Conservation (phyloP, 176 grass and related monocot species). For the Microstegium vimineum region DNA sequence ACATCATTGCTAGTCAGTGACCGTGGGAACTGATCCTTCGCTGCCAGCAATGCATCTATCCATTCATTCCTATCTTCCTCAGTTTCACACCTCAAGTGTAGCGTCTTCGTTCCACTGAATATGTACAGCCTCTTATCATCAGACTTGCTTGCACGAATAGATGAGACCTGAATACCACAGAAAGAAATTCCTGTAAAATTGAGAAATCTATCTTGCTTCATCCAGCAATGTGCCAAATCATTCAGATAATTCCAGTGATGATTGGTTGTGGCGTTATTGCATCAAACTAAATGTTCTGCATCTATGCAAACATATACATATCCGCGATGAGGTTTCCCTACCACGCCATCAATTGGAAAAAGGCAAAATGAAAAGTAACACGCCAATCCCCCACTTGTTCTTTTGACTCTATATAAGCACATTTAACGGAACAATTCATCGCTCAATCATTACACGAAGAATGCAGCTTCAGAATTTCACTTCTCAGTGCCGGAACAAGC, state of each 20-base stretch:
- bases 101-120: constrained; percentile 88
- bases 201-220: constrained; percentile 9
- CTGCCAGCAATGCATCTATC: constrained; percentile 64
- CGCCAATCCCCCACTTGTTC: background rate
- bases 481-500: constrained; percentile 4
- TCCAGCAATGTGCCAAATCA: constrained; percentile 16
- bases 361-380: background rate
- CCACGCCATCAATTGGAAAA: constrained; percentile 23
- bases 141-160: constrained; percentile 90
- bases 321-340: background rate
- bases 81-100: constrained; percentile 82
- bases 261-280: background rate
- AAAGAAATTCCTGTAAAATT: constrained; percentile 4
- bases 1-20: constrained; percentile 52
- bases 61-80: constrained; percentile 73
- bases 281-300: background rate
- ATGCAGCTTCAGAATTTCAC: constrained; percentile 17
- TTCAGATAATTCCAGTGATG: constrained; percentile 1
- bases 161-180: constrained; percentile 69
- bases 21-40: constrained; percentile 71
- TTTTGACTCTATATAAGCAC: constrained; percentile 3
- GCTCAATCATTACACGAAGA: constrained; percentile 41
- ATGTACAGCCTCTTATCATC: constrained; percentile 99
- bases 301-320: background rate
- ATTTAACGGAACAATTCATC: constrained; percentile 25